A percentile compares a stretch with the other conserved stretches of the same genome.
Conservation (phyloP, 2,329 filamentous ascomycete species). For the Colletotrichum tamarilloi region DNA sequence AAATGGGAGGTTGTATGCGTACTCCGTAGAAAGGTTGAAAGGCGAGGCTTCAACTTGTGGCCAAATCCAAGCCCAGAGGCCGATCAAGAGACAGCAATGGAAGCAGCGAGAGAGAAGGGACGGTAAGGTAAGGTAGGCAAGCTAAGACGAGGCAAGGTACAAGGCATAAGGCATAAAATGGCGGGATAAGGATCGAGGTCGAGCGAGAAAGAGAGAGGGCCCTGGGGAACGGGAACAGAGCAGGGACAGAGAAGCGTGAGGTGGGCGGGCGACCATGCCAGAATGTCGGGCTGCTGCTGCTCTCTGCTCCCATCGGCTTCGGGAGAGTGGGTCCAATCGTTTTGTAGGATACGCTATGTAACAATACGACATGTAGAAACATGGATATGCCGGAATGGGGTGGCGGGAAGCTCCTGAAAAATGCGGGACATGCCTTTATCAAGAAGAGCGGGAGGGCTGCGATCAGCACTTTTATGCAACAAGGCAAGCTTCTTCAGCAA, state of each 20-base stretch:
- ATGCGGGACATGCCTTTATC: slow-evolving; percentile 22
- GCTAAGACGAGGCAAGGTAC: slow-evolving; percentile 1
- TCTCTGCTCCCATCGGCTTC: slow-evolving; percentile 11
- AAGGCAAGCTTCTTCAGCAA: slow-evolving; percentile 33
- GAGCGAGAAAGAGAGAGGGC: slow-evolving; percentile 5
- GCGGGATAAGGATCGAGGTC: slow-evolving; percentile 6
- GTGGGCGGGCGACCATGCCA: slow-evolving; percentile 29
- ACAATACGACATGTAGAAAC: neutral
- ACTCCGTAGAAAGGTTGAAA: neutral
- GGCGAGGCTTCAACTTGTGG: slow-evolving; percentile 21
- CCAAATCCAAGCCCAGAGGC: slow-evolving; percentile 16
- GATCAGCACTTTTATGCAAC: slow-evolving; percentile 29
- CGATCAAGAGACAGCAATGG: slow-evolving; percentile 6
- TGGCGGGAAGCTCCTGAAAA: slow-evolving; percentile 22
- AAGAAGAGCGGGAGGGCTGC: neutral
- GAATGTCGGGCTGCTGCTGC: slow-evolving; percentile 8
- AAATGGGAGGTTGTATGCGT: neutral
- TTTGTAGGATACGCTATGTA: slow-evolving; percentile 2
- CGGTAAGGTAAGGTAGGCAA: neutral
- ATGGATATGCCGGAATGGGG: slow-evolving; percentile 30
- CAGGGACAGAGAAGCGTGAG: slow-evolving; percentile 28
- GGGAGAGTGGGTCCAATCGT: neutral
- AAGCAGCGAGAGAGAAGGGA: neutral
- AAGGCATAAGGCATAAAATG: neutral
- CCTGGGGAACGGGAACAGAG: slow-evolving; percentile 5